A percentile compares a stretch with the other conserved stretches of the same genome.
phyloP scores from a whole-genome alignment of 345 rosid species.

The Adansonia digitata region DNA sequence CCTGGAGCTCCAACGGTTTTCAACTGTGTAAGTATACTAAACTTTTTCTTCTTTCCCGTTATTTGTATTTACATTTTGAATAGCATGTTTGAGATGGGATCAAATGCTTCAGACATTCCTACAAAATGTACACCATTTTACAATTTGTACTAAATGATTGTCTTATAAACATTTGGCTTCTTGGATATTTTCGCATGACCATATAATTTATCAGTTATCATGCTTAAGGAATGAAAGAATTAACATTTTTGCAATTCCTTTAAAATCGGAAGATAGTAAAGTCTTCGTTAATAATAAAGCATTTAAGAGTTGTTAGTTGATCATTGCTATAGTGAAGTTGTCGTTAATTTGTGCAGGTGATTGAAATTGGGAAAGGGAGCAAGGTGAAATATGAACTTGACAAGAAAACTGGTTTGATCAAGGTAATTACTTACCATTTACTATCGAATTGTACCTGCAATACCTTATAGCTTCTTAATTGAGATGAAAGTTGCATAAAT shows the following conservation, averaged over 20 bases:
- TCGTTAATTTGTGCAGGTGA: constrained; percentile 47
- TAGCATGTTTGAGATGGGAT: not conserved
- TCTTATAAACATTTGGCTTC: not conserved
- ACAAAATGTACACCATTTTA: not conserved
- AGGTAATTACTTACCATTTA: constrained; percentile 39
- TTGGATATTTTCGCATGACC: not conserved
- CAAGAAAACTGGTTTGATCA: constrained; percentile 90
- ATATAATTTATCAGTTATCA: not conserved
- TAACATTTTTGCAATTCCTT: not conserved
- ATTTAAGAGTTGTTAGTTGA: not conserved
- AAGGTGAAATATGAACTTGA: constrained; percentile 99
- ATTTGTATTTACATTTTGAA: not conserved
- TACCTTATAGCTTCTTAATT: constrained; percentile 5
- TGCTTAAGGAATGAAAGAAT: not conserved
- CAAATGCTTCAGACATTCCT: not conserved
- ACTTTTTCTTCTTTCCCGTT: not conserved
- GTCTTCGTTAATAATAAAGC: not conserved
- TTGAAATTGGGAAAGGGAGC: constrained; percentile 92
- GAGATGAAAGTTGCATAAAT: constrained; percentile 13
- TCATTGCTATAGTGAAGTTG: not conserved
- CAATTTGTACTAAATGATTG: too few relatives aligned
- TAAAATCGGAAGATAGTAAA: not conserved
- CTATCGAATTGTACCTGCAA: not conserved
- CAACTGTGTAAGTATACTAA: constrained; percentile 58
- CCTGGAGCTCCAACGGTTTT: constrained; percentile 86